These are phyloP conservation scores for Cladophialophora immunda DNA, from an alignment of 2,329 filamentous ascomycete species.

Conservation along the genomic window DNA sequence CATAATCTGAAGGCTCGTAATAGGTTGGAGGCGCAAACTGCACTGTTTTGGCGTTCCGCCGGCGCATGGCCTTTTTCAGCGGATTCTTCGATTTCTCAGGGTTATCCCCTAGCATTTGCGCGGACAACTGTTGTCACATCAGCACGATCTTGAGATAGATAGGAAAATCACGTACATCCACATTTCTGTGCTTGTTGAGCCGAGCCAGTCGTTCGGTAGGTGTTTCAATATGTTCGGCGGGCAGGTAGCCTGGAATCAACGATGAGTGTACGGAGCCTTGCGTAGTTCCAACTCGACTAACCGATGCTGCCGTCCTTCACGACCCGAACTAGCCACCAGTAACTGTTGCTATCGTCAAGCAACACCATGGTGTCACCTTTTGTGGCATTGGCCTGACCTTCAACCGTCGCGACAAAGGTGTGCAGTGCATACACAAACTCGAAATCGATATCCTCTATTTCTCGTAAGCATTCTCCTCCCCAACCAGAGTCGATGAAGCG, in stretches of 20 bases:
- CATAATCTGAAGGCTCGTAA: constrained; percentile 85
- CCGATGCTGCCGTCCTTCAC: constrained; percentile 97
- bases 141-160: constrained; percentile 30
- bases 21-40: constrained; percentile 86
- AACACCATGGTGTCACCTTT: constrained; percentile 99
- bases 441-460: constrained; percentile 98
- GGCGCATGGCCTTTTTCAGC: constrained; percentile 82
- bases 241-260: constrained; percentile 77
- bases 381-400: constrained; percentile 96
- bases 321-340: constrained; percentile 98
- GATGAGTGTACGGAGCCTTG: constrained; percentile 35
- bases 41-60: constrained; percentile 84
- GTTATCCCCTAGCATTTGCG: constrained; percentile 75
- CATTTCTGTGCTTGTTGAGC: constrained; percentile 96
- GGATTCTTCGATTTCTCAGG: constrained; percentile 83
- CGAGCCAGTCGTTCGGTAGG: constrained; percentile 92
- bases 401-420: constrained; percentile 96
- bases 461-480: constrained; percentile 85
- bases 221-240: constrained; percentile 97
- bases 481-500: constrained; percentile 76
- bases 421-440: constrained; percentile 98
- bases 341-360: constrained; percentile 97
- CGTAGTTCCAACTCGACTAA: constrained; percentile 47
- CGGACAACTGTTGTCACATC: constrained; percentile 63
- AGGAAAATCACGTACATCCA: constrained; percentile 73